These are phyloP conservation scores for Sedum album DNA, from an alignment of 164 flowering plant species.

Conservation along the genomic window DNA sequence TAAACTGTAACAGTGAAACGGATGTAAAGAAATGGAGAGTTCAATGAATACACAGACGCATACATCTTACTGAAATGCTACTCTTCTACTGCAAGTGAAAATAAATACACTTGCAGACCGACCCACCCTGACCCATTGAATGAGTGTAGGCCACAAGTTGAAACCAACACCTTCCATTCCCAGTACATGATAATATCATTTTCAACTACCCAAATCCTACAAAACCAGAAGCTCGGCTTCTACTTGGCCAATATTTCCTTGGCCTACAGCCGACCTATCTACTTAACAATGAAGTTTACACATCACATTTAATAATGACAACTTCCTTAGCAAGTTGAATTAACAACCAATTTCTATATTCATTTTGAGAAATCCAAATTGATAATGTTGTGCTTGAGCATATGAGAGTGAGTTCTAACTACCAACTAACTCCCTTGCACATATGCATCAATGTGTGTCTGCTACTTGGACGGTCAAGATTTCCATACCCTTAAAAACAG, in stretches of 20 bases:
- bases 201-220: not conserved
- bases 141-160: not conserved
- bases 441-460: not conserved
- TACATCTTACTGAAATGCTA: not conserved
- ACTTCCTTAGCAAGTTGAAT: not conserved
- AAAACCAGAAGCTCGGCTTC: not conserved
- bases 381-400: not conserved
- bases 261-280: not conserved
- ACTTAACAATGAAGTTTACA: not conserved
- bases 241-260: not conserved
- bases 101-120: not conserved
- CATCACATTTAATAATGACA: not conserved
- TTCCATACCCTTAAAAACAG: not conserved
- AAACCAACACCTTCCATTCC: not conserved
- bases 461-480: not conserved
- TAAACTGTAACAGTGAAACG: not conserved
- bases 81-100: not conserved
- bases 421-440: not conserved
- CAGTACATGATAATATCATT: not conserved
- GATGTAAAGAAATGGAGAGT: not conserved
- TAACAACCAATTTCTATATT: not conserved
- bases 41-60: not conserved
- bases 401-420: not conserved
- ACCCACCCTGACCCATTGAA: not conserved
- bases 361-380: not conserved